phyloP scores from a whole-genome alignment of 208 protist species.

The Leishmania braziliensis region DNA sequence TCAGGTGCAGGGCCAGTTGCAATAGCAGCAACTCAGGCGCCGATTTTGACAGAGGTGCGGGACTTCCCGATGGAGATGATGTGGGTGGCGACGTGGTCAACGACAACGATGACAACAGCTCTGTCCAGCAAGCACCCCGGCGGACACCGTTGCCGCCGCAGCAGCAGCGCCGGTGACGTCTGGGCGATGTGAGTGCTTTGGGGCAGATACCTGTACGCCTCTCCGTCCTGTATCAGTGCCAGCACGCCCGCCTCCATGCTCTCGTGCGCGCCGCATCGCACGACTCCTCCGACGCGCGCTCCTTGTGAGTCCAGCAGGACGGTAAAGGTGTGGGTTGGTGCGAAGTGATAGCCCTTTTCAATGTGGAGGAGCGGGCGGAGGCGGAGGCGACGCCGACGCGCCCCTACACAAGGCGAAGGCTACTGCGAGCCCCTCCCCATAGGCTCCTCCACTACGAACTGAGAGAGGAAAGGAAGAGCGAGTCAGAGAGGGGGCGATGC shows the following conservation, averaged over 20 bases:
- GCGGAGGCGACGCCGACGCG: background rate
- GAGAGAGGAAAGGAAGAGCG: too few species aligned
- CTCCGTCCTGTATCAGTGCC: slow-evolving; percentile 23
- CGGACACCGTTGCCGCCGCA: background rate
- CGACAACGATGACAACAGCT: background rate
- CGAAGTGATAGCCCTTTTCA: background rate
- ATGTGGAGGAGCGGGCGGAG: background rate
- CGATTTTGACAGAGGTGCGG: background rate
- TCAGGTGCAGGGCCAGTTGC: background rate
- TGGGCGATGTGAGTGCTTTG: background rate
- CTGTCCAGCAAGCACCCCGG: background rate
- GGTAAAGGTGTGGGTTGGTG: background rate
- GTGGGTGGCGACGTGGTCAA: background rate
- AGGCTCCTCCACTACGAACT: too few species aligned
- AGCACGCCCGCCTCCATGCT: slow-evolving; percentile 20
- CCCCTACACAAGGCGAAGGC: background rate
- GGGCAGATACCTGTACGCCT: background rate
- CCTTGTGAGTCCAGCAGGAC: background rate
- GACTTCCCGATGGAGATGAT: background rate
- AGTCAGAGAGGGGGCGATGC: too few species aligned
- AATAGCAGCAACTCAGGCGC: background rate
- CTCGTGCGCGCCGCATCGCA: background rate
- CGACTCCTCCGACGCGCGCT: background rate
- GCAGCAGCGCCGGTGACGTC: slow-evolving; percentile 1
- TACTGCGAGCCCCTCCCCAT: too few species aligned